Conservation (phyloP, 441 rosid species). For the Adansonia gregorii region DNA sequence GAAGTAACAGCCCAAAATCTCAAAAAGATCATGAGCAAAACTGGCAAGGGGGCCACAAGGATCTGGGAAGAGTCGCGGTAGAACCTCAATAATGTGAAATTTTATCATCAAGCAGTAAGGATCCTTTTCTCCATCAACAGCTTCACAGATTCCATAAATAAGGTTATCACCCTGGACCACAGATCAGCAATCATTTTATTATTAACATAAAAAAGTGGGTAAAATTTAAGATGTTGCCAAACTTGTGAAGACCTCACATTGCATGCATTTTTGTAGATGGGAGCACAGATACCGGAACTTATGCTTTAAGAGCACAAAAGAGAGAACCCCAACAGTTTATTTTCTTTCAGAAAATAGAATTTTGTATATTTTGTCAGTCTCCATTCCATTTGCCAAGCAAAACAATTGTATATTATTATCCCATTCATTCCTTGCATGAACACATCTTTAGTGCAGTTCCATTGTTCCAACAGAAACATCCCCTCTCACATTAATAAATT, state of each 20-base stretch:
- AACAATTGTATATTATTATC: not conserved
- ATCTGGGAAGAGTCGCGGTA: conserved; percentile 66
- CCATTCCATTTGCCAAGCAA: conserved; percentile 10
- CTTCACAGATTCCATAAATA: conserved; percentile 70
- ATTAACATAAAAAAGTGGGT: not conserved
- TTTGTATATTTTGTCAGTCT: not conserved
- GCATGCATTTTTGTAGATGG: not conserved
- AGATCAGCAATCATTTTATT: conserved; percentile 30
- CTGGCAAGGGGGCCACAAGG: conserved; percentile 65
- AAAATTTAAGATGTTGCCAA: not conserved
- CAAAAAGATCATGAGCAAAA: conserved; percentile 63
- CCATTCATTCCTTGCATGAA: conserved; percentile 13
- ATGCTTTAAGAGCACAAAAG: conserved; percentile 1
- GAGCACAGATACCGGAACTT: not conserved
- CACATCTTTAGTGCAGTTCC: conserved; percentile 5
- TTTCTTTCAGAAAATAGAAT: not conserved
- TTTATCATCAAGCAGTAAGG: conserved; percentile 81
- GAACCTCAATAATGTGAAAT: conserved; percentile 75
- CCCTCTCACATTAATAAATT: not conserved
- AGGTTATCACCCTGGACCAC: conserved; percentile 59
- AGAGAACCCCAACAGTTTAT: not conserved
- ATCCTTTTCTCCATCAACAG: conserved; percentile 89
- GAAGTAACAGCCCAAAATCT: conserved; percentile 72
- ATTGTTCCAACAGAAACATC: conserved; percentile 16
- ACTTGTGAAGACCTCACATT: conserved; percentile 5